Conservation (phyloP, 495 filamentous ascomycete genomes). For the Penicillium waksmanii region DNA sequence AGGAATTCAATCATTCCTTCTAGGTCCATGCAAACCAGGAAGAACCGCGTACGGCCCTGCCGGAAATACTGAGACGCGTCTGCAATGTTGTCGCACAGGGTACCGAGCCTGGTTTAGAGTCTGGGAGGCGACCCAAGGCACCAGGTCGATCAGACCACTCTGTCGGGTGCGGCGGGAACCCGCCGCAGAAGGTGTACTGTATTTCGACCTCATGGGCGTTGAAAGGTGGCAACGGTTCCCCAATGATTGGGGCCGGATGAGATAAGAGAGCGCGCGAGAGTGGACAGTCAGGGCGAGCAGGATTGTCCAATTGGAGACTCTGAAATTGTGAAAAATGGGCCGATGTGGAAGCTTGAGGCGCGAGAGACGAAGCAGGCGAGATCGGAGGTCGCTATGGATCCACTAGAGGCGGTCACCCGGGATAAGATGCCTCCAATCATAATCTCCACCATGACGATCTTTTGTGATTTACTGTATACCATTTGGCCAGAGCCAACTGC, state of each 20-base stretch:
- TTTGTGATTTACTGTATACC: no score
- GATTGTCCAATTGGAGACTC: not conserved
- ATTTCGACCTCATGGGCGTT: conserved; percentile 19
- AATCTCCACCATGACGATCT: not conserved
- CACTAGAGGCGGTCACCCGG: not conserved
- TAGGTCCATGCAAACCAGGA: not conserved
- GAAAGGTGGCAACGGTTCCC: not conserved
- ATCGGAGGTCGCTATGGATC: not conserved
- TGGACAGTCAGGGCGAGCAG: not conserved
- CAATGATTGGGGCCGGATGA: not conserved
- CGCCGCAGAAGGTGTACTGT: conserved; percentile 24
- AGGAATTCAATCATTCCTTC: conserved; percentile 2
- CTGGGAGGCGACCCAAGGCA: conserved; percentile 22
- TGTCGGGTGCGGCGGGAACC: conserved; percentile 25
- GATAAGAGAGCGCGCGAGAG: not conserved
- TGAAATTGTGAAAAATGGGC: not conserved
- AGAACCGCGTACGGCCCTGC: not conserved
- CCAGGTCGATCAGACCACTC: conserved; percentile 28
- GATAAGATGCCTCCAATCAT: not conserved
- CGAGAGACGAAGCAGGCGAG: conserved; percentile 1
- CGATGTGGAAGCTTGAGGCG: not conserved
- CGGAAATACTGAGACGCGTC: conserved; percentile 9
- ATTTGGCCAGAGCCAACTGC: no score
- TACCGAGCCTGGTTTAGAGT: conserved; percentile 1
- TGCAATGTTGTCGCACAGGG: not conserved